These are phyloP conservation scores for Furculomyces boomerangus DNA, from an alignment of 371 early-diverging fungal species.

Conservation along the genomic window DNA sequence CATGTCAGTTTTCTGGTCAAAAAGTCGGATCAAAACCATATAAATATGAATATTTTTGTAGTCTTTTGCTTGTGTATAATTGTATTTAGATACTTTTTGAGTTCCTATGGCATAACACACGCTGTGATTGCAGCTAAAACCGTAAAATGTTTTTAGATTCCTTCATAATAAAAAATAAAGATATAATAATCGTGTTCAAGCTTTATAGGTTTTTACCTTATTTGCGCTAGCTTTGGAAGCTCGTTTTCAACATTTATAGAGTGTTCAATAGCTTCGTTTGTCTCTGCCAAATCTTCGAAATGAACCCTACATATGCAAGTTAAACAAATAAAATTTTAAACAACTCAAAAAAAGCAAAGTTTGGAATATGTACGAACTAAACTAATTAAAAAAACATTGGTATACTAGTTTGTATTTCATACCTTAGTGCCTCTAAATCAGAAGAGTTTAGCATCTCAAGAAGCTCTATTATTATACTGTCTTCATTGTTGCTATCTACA, in stretches of 20 bases:
- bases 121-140: not conserved
- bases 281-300: conserved; percentile 51
- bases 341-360: not conserved
- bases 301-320: conserved; percentile 32
- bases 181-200: not conserved
- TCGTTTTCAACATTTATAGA: not conserved
- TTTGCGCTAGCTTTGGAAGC: not conserved
- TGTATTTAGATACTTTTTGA: not conserved
- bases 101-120: not conserved
- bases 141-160: not conserved
- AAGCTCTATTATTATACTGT: conserved; percentile 63
- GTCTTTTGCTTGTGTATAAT: not conserved
- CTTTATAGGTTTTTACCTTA: not conserved
- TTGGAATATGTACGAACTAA: not conserved
- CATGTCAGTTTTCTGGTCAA: conserved; percentile 42
- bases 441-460: conserved; percentile 35
- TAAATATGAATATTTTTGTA: conserved; percentile 41
- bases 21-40: conserved; percentile 45
- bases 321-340: conserved; percentile 1
- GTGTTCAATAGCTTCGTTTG: conserved; percentile 38
- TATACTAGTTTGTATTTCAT: conserved; percentile 2
- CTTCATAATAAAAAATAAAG: not conserved
- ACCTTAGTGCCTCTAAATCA: conserved; percentile 35
- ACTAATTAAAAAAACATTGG: not conserved
- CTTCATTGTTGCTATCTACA: conserved; percentile 45